These are phyloP conservation scores for Fonsecaea monophora DNA, from an alignment of 2,329 filamentous ascomycete species.

Conservation along the genomic window DNA sequence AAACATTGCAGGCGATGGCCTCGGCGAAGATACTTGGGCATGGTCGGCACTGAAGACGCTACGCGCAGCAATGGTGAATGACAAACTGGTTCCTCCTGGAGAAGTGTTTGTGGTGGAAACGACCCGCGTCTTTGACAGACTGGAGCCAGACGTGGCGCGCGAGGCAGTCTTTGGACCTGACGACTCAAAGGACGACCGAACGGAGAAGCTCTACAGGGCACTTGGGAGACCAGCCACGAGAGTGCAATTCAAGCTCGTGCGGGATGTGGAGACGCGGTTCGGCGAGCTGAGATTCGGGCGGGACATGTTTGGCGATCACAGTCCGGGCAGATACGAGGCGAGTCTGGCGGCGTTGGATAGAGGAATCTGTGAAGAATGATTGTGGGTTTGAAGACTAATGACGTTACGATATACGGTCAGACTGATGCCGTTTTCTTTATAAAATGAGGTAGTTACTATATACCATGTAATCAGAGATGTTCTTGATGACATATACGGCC, in stretches of 20 bases:
- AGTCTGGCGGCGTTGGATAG: slow-evolving; percentile 66
- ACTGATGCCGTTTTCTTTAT: neutral
- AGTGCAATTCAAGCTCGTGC: slow-evolving; percentile 72
- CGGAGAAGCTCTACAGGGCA: slow-evolving; percentile 41
- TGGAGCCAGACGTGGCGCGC: slow-evolving; percentile 55
- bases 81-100: slow-evolving; percentile 75
- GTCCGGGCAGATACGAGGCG: slow-evolving; percentile 74
- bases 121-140: slow-evolving; percentile 68
- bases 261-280: slow-evolving; percentile 73
- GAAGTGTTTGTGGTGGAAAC: slow-evolving; percentile 77
- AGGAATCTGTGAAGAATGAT: slow-evolving; percentile 52
- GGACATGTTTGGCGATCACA: slow-evolving; percentile 78
- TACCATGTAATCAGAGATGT: neutral
- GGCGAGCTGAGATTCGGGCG: slow-evolving; percentile 73
- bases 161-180: slow-evolving; percentile 54
- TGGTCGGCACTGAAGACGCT: slow-evolving; percentile 71
- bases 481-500: neutral
- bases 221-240: slow-evolving; percentile 71
- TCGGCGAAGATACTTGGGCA: slow-evolving; percentile 73
- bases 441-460: neutral
- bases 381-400: neutral
- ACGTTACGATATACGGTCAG: neutral
- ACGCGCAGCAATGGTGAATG: slow-evolving; percentile 70
- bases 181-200: slow-evolving; percentile 46
- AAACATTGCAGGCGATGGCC: slow-evolving; percentile 54